phyloP scores from a whole-genome alignment of 78 protist species.

The Chrysochromulina parva region DNA sequence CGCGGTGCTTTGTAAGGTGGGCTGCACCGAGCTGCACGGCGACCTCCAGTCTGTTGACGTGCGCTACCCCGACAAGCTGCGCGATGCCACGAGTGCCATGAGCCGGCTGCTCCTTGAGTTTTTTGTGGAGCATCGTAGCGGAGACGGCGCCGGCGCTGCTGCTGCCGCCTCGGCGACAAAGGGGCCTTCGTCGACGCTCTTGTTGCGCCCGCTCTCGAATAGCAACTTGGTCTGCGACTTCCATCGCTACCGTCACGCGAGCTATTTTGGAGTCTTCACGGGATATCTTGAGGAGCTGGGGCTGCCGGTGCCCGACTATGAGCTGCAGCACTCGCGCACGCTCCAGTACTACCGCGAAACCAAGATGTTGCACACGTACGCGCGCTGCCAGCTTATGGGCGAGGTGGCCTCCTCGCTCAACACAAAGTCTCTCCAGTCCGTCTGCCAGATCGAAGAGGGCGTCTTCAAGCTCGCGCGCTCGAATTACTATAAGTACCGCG shows the following conservation, averaged over 20 bases:
- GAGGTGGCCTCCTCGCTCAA: conserved; percentile 7
- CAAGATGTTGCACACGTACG: neutral
- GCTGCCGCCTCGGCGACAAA: too few relatives aligned
- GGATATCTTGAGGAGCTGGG: neutral
- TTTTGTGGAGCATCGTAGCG: neutral
- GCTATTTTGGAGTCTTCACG: neutral
- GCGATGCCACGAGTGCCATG: neutral
- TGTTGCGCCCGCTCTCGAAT: conserved; percentile 21
- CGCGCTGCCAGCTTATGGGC: neutral
- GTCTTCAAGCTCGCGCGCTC: conserved; percentile 15
- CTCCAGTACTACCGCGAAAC: neutral
- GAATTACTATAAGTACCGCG: conserved; percentile 22
- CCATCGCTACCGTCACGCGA: neutral
- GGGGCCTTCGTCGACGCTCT: too few relatives aligned
- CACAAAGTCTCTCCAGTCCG: conserved; percentile 20
- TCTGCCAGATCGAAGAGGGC: neutral
- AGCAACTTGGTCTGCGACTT: conserved; percentile 13
- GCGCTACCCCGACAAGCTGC: neutral
- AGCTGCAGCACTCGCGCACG: neutral
- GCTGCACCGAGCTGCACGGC: neutral
- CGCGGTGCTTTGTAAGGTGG: conserved; percentile 19
- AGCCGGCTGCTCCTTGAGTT: conserved; percentile 13
- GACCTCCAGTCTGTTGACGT: neutral
- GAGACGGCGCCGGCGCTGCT: too few relatives aligned
- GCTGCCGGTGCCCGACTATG: conserved; percentile 5